Percentiles rank a stretch among this genome's conserved stretches.
phyloP scores from a whole-genome alignment of 2,329 filamentous ascomycete species.

The Claviceps maximensis region DNA sequence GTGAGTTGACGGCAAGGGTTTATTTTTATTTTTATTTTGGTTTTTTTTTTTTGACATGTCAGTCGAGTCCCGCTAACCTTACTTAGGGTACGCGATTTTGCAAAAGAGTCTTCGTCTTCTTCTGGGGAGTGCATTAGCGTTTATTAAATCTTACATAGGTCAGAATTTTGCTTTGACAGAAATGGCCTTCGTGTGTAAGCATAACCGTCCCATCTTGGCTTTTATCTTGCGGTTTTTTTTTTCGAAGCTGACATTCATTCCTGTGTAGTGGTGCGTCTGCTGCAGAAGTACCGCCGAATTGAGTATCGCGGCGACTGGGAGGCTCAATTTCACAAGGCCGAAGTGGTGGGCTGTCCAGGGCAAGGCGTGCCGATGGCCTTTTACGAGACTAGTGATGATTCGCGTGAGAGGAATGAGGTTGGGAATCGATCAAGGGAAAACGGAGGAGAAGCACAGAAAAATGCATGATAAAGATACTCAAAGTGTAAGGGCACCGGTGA shows the following conservation, averaged over 20 bases:
- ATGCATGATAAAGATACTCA: neutral
- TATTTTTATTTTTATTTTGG: neutral
- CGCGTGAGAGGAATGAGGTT: neutral
- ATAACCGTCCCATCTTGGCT: neutral
- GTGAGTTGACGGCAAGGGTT: neutral
- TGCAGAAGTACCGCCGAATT: constrained; percentile 45
- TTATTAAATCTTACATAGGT: constrained; percentile 57
- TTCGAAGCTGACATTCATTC: neutral
- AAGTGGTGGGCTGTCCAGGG: constrained; percentile 30
- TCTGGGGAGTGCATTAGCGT: constrained; percentile 27
- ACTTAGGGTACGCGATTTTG: neutral
- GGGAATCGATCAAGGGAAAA: neutral
- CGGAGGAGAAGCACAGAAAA: neutral
- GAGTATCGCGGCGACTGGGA: constrained; percentile 34
- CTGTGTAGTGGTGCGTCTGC: constrained; percentile 30
- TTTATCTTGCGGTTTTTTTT: neutral
- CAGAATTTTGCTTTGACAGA: constrained; percentile 75
- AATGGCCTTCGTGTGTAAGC: constrained; percentile 29
- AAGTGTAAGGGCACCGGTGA: neutral
- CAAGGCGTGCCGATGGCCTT: constrained; percentile 28
- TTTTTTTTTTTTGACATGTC: neutral
- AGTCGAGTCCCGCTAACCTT: neutral
- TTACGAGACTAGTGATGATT: constrained; percentile 12
- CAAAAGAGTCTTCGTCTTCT: neutral
- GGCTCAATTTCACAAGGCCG: constrained; percentile 29